Evolutionary conservation across 2,329 filamentous ascomycete species (phyloP).

Genomic region (Aureobasidium sp.): DNA sequence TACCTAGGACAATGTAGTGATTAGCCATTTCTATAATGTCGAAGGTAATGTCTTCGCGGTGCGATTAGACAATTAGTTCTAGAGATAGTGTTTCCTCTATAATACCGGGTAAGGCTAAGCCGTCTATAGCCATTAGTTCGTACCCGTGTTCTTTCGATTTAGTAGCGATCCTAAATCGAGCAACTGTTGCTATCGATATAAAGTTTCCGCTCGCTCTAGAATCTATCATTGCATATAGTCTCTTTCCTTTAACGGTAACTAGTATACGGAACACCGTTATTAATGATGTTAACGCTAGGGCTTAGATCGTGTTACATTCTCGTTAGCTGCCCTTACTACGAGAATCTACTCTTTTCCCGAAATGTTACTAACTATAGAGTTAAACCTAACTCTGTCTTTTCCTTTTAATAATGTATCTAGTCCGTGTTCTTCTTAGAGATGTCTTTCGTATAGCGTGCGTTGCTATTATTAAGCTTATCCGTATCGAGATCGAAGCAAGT

Average conservation of each 20-base stretch:
- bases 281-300: neutral
- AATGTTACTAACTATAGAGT: neutral
- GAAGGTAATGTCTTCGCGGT: too few species aligned
- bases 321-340: neutral
- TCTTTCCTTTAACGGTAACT: neutral
- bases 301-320: neutral
- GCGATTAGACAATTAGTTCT: too few species aligned
- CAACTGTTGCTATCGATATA: neutral
- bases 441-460: too few species aligned
- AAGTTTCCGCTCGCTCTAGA: neutral
- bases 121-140: neutral
- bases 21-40: too few species aligned
- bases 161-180: too few species aligned
- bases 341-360: conserved; percentile 1
- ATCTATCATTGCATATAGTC: neutral
- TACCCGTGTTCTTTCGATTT: neutral
- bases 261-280: neutral
- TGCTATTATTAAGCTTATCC: too few species aligned
- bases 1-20: too few species aligned
- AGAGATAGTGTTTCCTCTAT: neutral
- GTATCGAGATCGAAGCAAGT: neutral
- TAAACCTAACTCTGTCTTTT: neutral
- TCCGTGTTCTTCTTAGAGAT: too few species aligned
- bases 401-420: neutral
- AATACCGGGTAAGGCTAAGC: neutral